Conservation (phyloP, 2,329 filamentous ascomycete species). For the Tolypocladium pustulatum region DNA sequence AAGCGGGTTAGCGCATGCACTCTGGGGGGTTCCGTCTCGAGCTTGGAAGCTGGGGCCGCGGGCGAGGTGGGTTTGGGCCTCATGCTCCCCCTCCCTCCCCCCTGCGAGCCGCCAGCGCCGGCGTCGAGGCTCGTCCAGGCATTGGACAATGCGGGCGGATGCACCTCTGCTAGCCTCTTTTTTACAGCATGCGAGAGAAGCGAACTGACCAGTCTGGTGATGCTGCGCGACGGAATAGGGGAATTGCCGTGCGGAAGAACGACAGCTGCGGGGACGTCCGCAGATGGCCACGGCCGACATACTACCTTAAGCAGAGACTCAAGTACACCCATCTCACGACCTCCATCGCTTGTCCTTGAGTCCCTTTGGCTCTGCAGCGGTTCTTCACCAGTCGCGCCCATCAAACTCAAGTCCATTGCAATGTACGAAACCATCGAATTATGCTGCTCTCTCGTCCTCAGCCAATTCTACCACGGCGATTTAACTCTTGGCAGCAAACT, state of each 20-base stretch:
- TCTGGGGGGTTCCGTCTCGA: background rate
- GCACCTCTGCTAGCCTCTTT: background rate
- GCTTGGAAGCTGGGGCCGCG: background rate
- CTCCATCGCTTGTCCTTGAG: background rate
- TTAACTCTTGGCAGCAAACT: background rate
- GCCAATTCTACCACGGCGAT: background rate
- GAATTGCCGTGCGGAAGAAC: background rate
- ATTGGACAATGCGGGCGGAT: background rate
- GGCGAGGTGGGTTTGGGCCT: background rate
- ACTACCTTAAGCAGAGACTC: too few relatives aligned
- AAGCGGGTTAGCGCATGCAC: slow-evolving; percentile 1
- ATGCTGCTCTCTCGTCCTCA: background rate
- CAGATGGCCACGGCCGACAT: too few relatives aligned
- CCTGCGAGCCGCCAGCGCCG: background rate
- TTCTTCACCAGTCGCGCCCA: too few relatives aligned
- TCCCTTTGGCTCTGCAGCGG: background rate
- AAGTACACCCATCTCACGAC: background rate
- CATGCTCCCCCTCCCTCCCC: background rate
- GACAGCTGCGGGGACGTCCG: background rate
- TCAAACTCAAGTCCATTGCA: background rate
- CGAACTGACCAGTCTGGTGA: background rate
- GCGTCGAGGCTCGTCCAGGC: background rate
- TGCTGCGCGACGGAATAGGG: background rate
- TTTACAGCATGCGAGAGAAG: background rate
- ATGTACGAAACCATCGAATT: background rate